Evolutionary conservation across 305 asterid species (phyloP), one percentile per base, ranked within the genome.

Genomic region (Petunia hybrid): DNA sequence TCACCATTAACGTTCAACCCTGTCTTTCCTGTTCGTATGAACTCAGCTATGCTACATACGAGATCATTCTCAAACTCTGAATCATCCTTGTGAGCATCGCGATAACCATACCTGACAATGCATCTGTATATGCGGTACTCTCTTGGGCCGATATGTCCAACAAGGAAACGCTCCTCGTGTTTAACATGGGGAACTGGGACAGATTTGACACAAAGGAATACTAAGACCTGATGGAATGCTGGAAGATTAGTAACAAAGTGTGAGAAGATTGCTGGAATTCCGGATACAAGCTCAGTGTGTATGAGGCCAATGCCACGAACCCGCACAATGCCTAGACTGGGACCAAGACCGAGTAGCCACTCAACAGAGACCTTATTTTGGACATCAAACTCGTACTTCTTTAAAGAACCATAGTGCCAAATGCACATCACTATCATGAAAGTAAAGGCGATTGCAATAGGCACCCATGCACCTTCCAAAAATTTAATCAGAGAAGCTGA

Each of bases 401-500:
- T 92, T 46, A 90, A 87, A 0, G 95, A 90, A 2, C 99, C 99
- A 6, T 90, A 95, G 87, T 92, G 98, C 99, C 99, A 95, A 66
- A 90, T 85, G 22, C 89, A 90, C 99, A 95, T 95, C 82, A 90
- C 90, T 1, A 88, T 82, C 95, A 95, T 91, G 89, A 92, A 90
- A 81, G 89, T n/a, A 82, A 90, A 82, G 0, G 99, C 87, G 4
- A 92, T 84, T 53, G 92, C 99, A 5, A 95, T 87, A 0, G 99
- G 99, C 4, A 95, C 99, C 99, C 99, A 95, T 13, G 99, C 99
- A 8, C 99, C 99, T 85, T 94, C 98, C 5, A 89, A 85, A 82
- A 95, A 95, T 77, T 95, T 95, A 89, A 92, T 89, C 4, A 95
- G 90, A 39, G 99, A 94, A 31, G 98, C 97, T 0, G 96, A 91